Evolutionary conservation across 495 filamentous ascomycete species (phyloP).

Genomic region (Neurospora cerealis): DNA sequence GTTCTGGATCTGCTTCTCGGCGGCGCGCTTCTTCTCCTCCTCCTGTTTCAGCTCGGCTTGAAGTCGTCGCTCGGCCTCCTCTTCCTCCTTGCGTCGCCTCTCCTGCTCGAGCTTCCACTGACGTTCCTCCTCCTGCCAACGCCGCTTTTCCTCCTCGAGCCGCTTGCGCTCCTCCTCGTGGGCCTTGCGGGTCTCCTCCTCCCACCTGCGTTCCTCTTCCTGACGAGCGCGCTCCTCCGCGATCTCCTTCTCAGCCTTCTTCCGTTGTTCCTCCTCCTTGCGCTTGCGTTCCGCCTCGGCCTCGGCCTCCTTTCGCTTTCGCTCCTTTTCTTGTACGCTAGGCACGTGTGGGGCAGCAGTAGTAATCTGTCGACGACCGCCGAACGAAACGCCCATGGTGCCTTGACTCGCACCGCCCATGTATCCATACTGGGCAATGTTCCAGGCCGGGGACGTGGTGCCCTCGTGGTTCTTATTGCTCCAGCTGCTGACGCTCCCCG

Average conservation of each 20-base stretch:
- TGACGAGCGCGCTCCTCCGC: conserved; percentile 58
- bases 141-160: conserved; percentile 57
- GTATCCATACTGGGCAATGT: conserved; percentile 97
- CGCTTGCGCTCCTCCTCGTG: conserved; percentile 62
- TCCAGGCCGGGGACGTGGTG: conserved; percentile 84
- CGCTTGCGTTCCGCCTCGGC: conserved; percentile 49
- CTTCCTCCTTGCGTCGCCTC: conserved; percentile 72
- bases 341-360: conserved; percentile 69
- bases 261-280: conserved; percentile 56
- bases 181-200: conserved; percentile 60
- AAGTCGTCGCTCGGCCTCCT: conserved; percentile 57
- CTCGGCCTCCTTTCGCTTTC: conserved; percentile 40
- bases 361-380: conserved; percentile 86
- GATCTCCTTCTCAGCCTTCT: conserved; percentile 51
- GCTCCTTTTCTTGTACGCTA: conserved; percentile 50
- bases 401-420: conserved; percentile 97
- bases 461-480: conserved; percentile 75
- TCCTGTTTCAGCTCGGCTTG: conserved; percentile 45
- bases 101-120: conserved; percentile 60
- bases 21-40: conserved; percentile 61
- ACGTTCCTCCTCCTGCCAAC: conserved; percentile 79
- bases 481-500: conserved; percentile 66
- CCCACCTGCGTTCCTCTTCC: conserved; percentile 71
- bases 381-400: conserved; percentile 88
- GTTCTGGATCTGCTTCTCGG: conserved; percentile 64